These are phyloP conservation scores for Grosmannia serpens DNA, from an alignment of 2,329 filamentous ascomycete genomes.

Conservation along the genomic window DNA sequence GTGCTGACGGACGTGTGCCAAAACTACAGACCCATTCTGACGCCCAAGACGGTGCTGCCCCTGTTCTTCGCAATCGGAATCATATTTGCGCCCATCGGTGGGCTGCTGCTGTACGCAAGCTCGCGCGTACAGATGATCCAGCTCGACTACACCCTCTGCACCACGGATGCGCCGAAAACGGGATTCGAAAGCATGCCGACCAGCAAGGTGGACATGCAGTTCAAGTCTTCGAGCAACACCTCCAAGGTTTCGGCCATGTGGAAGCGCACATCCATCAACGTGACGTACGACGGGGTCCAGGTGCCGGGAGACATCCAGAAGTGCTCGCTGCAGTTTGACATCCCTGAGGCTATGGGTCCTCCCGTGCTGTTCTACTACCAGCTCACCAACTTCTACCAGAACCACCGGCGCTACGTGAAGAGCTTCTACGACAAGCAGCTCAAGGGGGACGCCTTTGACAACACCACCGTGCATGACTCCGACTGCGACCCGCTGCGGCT, in stretches of 20 bases:
- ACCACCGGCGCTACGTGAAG: conserved; percentile 90
- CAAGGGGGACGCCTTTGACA: conserved; percentile 52
- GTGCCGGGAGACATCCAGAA: conserved; percentile 24
- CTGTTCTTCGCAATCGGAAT: conserved; percentile 85
- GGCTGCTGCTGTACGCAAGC: conserved; percentile 75
- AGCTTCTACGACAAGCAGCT: conserved; percentile 78
- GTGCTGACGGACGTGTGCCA: conserved; percentile 4
- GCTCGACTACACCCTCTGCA: conserved; percentile 83
- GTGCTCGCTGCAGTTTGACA: conserved; percentile 68
- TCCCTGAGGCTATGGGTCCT: conserved; percentile 67
- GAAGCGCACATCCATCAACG: conserved; percentile 26
- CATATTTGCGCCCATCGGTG: conserved; percentile 89
- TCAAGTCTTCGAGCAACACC: conserved; percentile 44
- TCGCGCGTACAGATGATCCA: conserved; percentile 76
- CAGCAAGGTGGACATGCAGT: conserved; percentile 52
- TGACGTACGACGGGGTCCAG: conserved; percentile 27
- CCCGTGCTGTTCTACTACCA: conserved; percentile 92
- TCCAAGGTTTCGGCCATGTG: conserved; percentile 25
- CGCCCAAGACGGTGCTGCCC: conserved; percentile 83
- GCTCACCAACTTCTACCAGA: conserved; percentile 97
- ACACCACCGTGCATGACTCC: conserved; percentile 49
- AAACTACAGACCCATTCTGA: conserved; percentile 67
- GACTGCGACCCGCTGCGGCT: conserved; percentile 64
- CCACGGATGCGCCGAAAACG: conserved; percentile 35
- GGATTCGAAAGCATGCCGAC: conserved; percentile 40